Base-by-base conservation (phyloP, 768 basidiomycete genomes). In the Pulveroboletus sp. region DNA sequence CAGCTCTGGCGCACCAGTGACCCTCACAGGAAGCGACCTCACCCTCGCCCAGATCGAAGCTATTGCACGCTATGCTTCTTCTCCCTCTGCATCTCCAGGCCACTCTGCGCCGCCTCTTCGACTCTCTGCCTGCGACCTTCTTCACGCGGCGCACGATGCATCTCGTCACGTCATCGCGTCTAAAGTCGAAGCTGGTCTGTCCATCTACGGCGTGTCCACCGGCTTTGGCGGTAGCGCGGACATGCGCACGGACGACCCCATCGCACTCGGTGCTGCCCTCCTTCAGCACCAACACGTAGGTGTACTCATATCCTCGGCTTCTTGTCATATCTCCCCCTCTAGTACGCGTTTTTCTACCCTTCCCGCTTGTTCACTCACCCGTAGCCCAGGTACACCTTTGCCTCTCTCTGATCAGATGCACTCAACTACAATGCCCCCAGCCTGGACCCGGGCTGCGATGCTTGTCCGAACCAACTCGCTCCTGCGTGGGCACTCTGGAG, bases 171-270 rank as follows among this genome's bases (percentile, higher is more conserved):
- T 84, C 49, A 80, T 92, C 37, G 70, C 77, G 19, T 74, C 76
- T 57, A 90, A 90, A 66, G 76, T 92, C 33, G 75, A 77, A 19
- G 72, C 75, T 5, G 81, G 83, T 10, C 75, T 79, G 43, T 87
- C 85, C 54, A 76, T 94, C 17, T 94, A 94, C 57, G 91, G 91
- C 20, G 85, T 93, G 35, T 86, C 86, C 47, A 82, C 82, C 2
- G 91, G 91, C 39, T 94, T 90, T 59, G 91, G 90, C 34, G 90
- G 90, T n/a, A 87, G 84, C 58, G 90, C 90, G 10, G 86, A 91
- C 64, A 92, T 90, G 1, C 80, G 90, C 19, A 93, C 90, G 0
- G 78, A 84, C 55, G 72, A 88, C 44, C 82, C 88, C 19, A 63
- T 86, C 51, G 71, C 83, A 11, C 82, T 94, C 23, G 90, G 87